phyloP scores from a whole-genome alignment of 164 flowering plant species.

The Akebia trifoliata region DNA sequence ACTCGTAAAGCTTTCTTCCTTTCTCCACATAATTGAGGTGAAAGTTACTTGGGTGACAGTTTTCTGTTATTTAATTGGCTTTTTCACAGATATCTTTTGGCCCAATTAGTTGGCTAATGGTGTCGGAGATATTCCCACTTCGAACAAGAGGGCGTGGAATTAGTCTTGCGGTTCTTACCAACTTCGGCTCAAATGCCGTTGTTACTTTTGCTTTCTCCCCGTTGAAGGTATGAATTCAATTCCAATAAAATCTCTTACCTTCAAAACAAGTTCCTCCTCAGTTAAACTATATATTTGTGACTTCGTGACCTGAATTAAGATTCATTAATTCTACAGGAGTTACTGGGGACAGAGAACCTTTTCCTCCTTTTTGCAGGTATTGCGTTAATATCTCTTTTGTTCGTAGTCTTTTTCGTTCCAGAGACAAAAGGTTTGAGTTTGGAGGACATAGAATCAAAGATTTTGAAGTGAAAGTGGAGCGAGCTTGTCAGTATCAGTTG shows the following conservation, averaged over 20 bases:
- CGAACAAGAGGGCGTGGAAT: slow-evolving; percentile 91
- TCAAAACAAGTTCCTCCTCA: not conserved
- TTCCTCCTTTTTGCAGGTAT: slow-evolving; percentile 79
- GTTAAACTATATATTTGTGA: not conserved
- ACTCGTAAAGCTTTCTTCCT: too few relatives aligned
- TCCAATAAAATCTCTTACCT: not conserved
- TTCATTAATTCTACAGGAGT: slow-evolving; percentile 46
- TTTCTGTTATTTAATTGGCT: slow-evolving; percentile 9
- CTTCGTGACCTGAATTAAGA: not conserved
- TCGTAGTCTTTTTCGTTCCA: slow-evolving; percentile 53
- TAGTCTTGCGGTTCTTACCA: slow-evolving; percentile 91
- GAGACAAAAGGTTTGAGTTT: slow-evolving; percentile 94
- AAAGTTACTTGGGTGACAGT: not conserved
- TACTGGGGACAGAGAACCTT: slow-evolving; percentile 77
- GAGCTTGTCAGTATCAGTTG: not conserved
- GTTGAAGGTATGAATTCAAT: slow-evolving; percentile 48
- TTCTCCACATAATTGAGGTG: too few relatives aligned
- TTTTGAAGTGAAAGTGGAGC: slow-evolving; percentile 32
- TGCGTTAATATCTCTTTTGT: slow-evolving; percentile 62
- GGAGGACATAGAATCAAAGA: slow-evolving; percentile 63
- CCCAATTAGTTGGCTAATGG: slow-evolving; percentile 96
- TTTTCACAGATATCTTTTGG: slow-evolving; percentile 91
- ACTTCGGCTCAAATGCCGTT: slow-evolving; percentile 89
- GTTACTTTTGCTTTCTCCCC: slow-evolving; percentile 94
- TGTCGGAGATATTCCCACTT: slow-evolving; percentile 87